These are phyloP conservation scores for Anisodus tanguticus DNA, from an alignment of 257 asterid genomes.

Conservation along the genomic window DNA sequence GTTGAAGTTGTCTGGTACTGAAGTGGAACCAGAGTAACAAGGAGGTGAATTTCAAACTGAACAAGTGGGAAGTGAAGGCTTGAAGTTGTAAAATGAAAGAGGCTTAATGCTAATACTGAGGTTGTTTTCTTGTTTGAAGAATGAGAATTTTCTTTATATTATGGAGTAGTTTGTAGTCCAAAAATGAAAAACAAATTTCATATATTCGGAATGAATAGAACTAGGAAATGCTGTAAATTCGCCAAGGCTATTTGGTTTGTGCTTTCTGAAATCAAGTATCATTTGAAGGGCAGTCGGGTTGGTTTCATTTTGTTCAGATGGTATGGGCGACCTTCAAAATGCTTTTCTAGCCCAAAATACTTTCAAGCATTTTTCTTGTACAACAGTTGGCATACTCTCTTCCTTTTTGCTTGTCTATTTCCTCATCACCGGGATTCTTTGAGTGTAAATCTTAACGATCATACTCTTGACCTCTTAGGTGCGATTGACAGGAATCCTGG, in stretches of 20 bases:
- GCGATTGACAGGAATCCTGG: not conserved
- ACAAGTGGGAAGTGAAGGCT: not conserved
- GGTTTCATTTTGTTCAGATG: not conserved
- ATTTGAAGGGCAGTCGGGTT: not conserved
- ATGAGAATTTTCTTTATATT: not conserved
- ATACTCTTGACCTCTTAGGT: slow-evolving; percentile 9
- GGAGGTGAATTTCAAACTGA: slow-evolving; percentile 11
- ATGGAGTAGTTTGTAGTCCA: not conserved
- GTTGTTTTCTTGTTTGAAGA: slow-evolving; percentile 22
- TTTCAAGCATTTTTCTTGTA: slow-evolving; percentile 18
- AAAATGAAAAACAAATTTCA: not conserved
- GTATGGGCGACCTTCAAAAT: slow-evolving; percentile 13
- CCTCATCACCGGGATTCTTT: not conserved
- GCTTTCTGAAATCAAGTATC: not conserved
- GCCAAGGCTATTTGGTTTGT: not conserved
- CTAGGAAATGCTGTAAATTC: not conserved
- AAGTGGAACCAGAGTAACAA: not conserved
- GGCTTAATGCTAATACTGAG: not conserved
- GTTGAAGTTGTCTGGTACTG: slow-evolving; percentile 22
- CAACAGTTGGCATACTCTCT: not conserved
- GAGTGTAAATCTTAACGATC: not conserved
- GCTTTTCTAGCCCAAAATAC: slow-evolving; percentile 9
- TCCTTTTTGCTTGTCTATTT: not conserved
- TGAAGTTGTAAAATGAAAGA: slow-evolving; percentile 14
- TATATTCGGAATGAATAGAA: not conserved